Conservation (phyloP, 352 stramenopile genomes). For the Globisporangium viniferum region DNA sequence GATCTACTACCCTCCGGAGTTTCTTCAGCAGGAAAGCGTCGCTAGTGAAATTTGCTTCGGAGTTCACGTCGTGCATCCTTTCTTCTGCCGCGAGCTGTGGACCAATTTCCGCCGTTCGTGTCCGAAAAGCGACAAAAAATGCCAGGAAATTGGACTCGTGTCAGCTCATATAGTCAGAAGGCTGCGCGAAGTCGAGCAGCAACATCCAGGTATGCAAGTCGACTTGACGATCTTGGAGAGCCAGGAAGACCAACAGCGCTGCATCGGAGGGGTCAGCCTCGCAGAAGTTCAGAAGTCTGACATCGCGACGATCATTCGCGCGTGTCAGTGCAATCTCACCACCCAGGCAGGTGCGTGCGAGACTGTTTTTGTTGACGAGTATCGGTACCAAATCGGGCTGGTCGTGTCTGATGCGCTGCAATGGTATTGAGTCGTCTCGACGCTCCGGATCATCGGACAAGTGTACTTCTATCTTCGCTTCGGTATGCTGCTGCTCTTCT, state of each 20-base stretch:
- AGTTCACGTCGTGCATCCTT: not conserved
- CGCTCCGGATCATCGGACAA: constrained; percentile 16
- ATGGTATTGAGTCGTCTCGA: constrained; percentile 28
- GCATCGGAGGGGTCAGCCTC: not conserved
- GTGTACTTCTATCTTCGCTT: constrained; percentile 13
- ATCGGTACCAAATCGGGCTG: constrained; percentile 32
- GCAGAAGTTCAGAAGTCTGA: not conserved
- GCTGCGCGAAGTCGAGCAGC: not conserved
- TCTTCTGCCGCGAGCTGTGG: constrained; percentile 16
- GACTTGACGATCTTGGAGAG: constrained; percentile 15
- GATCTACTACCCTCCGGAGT: constrained; percentile 7
- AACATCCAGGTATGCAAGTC: not conserved
- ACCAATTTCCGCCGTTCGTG: constrained; percentile 13
- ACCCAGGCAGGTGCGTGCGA: constrained; percentile 15
- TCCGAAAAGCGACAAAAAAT: not conserved
- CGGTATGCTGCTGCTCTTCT: constrained; percentile 5
- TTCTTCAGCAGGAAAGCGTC: not conserved
- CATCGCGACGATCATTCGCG: constrained; percentile 12
- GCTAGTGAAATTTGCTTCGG: constrained; percentile 5
- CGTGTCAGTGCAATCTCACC: constrained; percentile 12
- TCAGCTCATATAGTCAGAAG: not conserved
- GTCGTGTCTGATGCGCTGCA: constrained; percentile 25
- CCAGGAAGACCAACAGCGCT: not conserved
- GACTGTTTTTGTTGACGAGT: constrained; percentile 41
- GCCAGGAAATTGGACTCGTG: not conserved